Percentiles rank a stretch among this genome's conserved stretches.
Evolutionary conservation across 2,329 filamentous ascomycete genomes (phyloP).

Genomic region (Colletotrichum lindemuthianum): DNA sequence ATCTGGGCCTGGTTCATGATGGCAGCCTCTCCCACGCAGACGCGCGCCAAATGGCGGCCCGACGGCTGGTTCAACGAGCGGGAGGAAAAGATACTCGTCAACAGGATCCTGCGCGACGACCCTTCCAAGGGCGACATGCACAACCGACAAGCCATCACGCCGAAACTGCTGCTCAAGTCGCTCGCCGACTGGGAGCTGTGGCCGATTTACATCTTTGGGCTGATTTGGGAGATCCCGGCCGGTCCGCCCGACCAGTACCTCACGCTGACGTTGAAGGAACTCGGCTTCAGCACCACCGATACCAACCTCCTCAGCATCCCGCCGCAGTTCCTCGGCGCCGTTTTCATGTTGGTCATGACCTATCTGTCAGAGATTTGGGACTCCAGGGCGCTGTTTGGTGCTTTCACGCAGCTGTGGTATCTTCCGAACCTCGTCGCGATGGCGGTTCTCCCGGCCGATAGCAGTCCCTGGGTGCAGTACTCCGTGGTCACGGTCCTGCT

Average conservation of each 20-base stretch:
- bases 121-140: slow-evolving; percentile 65
- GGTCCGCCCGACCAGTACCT: slow-evolving; percentile 41
- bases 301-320: slow-evolving; percentile 51
- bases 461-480: slow-evolving; percentile 45
- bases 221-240: slow-evolving; percentile 50
- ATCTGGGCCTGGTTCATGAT: slow-evolving; percentile 45
- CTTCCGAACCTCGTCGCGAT: slow-evolving; percentile 47
- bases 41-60: slow-evolving; percentile 57
- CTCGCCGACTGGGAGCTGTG: slow-evolving; percentile 65
- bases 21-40: slow-evolving; percentile 47
- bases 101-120: slow-evolving; percentile 64
- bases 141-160: slow-evolving; percentile 62
- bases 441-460: slow-evolving; percentile 41
- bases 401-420: slow-evolving; percentile 47
- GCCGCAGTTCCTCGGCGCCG: slow-evolving; percentile 32
- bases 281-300: slow-evolving; percentile 54
- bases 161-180: slow-evolving; percentile 55
- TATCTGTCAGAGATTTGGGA: slow-evolving; percentile 46
- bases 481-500: slow-evolving; percentile 45
- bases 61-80: slow-evolving; percentile 66
- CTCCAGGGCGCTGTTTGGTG: slow-evolving; percentile 42
- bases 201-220: slow-evolving; percentile 61
- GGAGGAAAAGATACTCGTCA: slow-evolving; percentile 68
- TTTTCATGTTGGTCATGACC: slow-evolving; percentile 39
- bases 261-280: slow-evolving; percentile 39